Evolutionary conservation across 805 yeast species (phyloP).

Genomic region (Cyberlindnera veronae): DNA sequence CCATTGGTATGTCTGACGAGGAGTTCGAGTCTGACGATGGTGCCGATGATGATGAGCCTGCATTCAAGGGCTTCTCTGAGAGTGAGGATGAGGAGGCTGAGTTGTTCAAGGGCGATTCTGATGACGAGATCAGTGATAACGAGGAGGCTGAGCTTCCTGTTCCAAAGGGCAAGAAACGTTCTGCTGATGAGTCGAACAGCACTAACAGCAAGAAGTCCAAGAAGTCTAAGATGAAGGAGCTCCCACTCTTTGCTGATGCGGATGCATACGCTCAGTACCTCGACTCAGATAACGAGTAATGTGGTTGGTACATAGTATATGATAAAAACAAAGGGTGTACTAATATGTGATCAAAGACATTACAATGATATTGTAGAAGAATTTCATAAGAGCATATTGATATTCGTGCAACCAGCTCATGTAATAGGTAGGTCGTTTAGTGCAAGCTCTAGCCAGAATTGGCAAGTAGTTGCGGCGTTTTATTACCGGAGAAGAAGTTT

Average conservation of each 20-base stretch:
- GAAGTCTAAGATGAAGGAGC: slow-evolving; percentile 55
- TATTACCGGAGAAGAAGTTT: no score
- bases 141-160: slow-evolving; percentile 19
- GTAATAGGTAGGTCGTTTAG: no score
- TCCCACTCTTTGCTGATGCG: slow-evolving; percentile 86
- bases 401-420: no score
- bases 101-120: slow-evolving; percentile 35
- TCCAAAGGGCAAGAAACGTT: slow-evolving; percentile 28
- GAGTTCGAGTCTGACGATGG: slow-evolving; percentile 32
- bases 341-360: no score
- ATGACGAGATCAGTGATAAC: slow-evolving; percentile 36
- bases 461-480: no score
- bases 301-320: slow-evolving; percentile 6
- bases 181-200: slow-evolving; percentile 22
- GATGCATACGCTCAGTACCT: slow-evolving; percentile 80
- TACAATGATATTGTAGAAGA: no score
- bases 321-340: background rate
- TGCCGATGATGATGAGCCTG: slow-evolving; percentile 32
- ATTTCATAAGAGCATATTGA: no score
- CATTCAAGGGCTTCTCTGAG: slow-evolving; percentile 33
- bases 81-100: slow-evolving; percentile 37
- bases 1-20: slow-evolving; percentile 23
- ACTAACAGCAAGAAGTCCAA: slow-evolving; percentile 33
- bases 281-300: slow-evolving; percentile 58
- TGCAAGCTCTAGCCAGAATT: no score